Percentiles rank a stretch among this genome's conserved stretches.
Conservation (phyloP, 2,329 filamentous ascomycete species). For the Sclerotinia nivalis region DNA sequence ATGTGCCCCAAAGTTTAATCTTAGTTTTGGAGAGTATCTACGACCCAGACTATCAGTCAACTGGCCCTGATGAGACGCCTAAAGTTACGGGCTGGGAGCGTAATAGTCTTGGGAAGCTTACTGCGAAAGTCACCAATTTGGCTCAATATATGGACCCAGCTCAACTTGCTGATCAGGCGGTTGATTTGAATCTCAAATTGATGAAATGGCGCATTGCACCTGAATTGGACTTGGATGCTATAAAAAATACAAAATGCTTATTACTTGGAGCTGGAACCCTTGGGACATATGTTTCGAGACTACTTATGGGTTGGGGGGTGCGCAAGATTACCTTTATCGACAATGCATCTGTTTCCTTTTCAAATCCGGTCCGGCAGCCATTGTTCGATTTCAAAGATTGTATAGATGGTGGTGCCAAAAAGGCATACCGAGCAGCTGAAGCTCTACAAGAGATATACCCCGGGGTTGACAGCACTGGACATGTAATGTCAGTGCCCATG, state of each 20-base stretch:
- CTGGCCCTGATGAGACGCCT: slow-evolving; percentile 57
- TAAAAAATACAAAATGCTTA: slow-evolving; percentile 88
- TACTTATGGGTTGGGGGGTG: slow-evolving; percentile 93
- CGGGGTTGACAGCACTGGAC: slow-evolving; percentile 77
- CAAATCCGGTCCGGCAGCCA: slow-evolving; percentile 93
- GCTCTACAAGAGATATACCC: slow-evolving; percentile 86
- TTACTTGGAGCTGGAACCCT: slow-evolving; percentile 90
- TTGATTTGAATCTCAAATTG: slow-evolving; percentile 93
- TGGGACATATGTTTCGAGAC: slow-evolving; percentile 89
- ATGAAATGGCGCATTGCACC: slow-evolving; percentile 99
- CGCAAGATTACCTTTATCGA: slow-evolving; percentile 95
- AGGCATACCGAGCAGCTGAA: slow-evolving; percentile 78
- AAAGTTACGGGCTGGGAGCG: slow-evolving; percentile 97
- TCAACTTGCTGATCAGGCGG: slow-evolving; percentile 85
- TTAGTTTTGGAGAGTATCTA: slow-evolving; percentile 49
- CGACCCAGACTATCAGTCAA: slow-evolving; percentile 9
- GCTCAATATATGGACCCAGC: slow-evolving; percentile 92
- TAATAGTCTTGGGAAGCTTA: slow-evolving; percentile 74
- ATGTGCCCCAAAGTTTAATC: slow-evolving; percentile 80
- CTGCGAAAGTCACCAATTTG: slow-evolving; percentile 75
- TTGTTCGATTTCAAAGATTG: slow-evolving; percentile 91
- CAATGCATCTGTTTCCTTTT: slow-evolving; percentile 90
- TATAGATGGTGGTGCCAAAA: slow-evolving; percentile 77
- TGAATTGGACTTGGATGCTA: slow-evolving; percentile 78
- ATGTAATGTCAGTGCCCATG: slow-evolving; percentile 90